Evolutionary conservation across 2,329 filamentous ascomycete genomes (phyloP).

Genomic region (Aspergillus japonicus): DNA sequence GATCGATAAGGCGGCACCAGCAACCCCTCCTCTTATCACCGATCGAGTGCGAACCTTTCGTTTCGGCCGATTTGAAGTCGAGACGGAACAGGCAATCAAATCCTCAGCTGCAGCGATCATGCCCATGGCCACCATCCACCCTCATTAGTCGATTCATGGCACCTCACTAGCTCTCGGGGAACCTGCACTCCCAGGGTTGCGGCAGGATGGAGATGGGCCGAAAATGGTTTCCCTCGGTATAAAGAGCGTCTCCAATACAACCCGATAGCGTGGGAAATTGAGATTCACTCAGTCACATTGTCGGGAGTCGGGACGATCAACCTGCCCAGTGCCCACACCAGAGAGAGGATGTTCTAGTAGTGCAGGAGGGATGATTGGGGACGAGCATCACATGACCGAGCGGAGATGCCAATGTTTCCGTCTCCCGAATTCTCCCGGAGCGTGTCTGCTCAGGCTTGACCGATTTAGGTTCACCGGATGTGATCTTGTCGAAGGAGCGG

Average conservation of each 20-base stretch:
- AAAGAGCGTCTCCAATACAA: neutral
- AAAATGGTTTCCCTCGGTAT: too few relatives aligned
- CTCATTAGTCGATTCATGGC: neutral
- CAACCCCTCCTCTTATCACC: neutral
- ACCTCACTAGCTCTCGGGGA: neutral
- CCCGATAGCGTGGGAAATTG: too few relatives aligned
- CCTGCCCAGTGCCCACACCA: too few relatives aligned
- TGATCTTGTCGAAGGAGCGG: constrained; percentile 14
- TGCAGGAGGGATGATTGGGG: neutral
- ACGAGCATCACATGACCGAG: constrained; percentile 28
- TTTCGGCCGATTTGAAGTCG: constrained; percentile 1
- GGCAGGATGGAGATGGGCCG: too few relatives aligned
- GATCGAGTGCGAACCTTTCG: neutral
- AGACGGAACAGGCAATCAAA: neutral
- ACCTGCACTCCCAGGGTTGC: too few relatives aligned
- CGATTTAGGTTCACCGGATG: constrained; percentile 35
- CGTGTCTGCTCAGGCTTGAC: constrained; percentile 22
- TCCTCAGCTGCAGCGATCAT: neutral
- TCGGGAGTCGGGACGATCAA: too few relatives aligned
- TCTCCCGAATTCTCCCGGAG: constrained; percentile 27
- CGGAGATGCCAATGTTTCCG: constrained; percentile 22
- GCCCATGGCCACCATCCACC: neutral
- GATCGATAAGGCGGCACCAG: neutral
- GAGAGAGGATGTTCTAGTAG: neutral
- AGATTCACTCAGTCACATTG: too few relatives aligned